These are phyloP conservation scores for Colletotrichum eleusines DNA, from an alignment of 2,329 filamentous ascomycete genomes.

Conservation along the genomic window DNA sequence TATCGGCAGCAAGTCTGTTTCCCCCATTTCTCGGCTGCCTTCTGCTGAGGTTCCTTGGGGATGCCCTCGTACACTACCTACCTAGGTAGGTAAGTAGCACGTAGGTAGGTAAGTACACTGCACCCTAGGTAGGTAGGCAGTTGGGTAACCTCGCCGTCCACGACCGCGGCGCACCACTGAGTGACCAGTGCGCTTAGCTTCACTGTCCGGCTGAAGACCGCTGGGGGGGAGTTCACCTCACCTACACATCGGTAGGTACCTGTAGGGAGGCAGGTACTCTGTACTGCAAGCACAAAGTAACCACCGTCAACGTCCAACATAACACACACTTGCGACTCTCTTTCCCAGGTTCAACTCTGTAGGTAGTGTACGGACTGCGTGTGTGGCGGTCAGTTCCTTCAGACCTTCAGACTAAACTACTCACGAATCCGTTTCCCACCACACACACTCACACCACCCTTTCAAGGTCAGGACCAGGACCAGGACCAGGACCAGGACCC, in stretches of 20 bases:
- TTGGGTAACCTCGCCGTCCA: conserved; percentile 4
- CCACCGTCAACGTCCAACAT: conserved; percentile 19
- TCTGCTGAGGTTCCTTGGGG: too few relatives aligned
- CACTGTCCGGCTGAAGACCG: conserved; percentile 22
- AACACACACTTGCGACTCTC: conserved; percentile 14
- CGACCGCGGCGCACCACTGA: conserved; percentile 15
- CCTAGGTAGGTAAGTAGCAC: too few relatives aligned
- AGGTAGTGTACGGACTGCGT: not conserved
- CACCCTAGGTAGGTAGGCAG: too few relatives aligned
- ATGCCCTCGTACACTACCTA: not conserved
- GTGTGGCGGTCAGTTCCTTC: not conserved
- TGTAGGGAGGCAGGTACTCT: too few relatives aligned
- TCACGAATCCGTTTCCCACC: conserved; percentile 10
- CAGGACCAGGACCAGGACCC: not conserved
- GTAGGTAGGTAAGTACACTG: too few relatives aligned
- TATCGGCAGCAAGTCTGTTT: too few relatives aligned
- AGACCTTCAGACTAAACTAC: conserved; percentile 9
- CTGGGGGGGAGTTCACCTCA: not conserved
- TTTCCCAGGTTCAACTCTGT: conserved; percentile 6
- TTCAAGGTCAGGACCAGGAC: not conserved
- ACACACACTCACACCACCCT: not conserved
- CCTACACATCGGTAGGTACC: too few relatives aligned
- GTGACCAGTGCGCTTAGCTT: conserved; percentile 21
- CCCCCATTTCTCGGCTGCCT: too few relatives aligned
- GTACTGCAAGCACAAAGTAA: too few relatives aligned